A percentile compares a stretch with the other conserved stretches of the same genome.
Conservation (phyloP, 352 stramenopile genomes). For the Peronospora farinosa region DNA sequence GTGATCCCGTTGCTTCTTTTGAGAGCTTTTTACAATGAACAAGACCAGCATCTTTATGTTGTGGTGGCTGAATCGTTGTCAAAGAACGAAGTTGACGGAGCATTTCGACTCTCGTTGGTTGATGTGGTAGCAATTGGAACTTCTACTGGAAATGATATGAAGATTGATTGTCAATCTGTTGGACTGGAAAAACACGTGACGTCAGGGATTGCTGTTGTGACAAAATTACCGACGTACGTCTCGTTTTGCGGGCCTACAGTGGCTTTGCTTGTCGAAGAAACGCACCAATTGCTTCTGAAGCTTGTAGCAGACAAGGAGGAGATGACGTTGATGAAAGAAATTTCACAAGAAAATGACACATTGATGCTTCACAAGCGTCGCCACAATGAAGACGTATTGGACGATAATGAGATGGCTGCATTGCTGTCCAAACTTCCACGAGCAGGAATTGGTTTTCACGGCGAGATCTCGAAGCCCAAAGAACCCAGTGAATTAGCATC, state of each 20-base stretch:
- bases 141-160: constrained; percentile 23
- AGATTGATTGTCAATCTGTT: constrained; percentile 28
- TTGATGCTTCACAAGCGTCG: constrained; percentile 40
- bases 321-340: not conserved
- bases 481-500: constrained; percentile 40
- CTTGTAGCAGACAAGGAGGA: constrained; percentile 15
- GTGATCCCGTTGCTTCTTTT: constrained; percentile 38
- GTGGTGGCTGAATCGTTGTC: constrained; percentile 44
- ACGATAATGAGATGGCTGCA: constrained; percentile 51
- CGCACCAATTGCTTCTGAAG: constrained; percentile 46
- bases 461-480: constrained; percentile 55
- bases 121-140: constrained; percentile 24
- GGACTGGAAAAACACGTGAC: constrained; percentile 37
- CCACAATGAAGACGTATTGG: constrained; percentile 45
- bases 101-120: constrained; percentile 48
- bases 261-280: constrained; percentile 53
- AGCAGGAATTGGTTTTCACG: constrained; percentile 72
- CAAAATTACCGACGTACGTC: constrained; percentile 47
- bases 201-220: constrained; percentile 39
- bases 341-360: constrained; percentile 1
- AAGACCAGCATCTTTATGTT: constrained; percentile 32
- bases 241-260: constrained; percentile 43
- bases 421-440: constrained; percentile 61
- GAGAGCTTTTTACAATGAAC: constrained; percentile 40
- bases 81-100: constrained; percentile 38